phyloP scores from a whole-genome alignment of 2,329 filamentous ascomycete genomes.

The Rasamsonia emersonii region DNA sequence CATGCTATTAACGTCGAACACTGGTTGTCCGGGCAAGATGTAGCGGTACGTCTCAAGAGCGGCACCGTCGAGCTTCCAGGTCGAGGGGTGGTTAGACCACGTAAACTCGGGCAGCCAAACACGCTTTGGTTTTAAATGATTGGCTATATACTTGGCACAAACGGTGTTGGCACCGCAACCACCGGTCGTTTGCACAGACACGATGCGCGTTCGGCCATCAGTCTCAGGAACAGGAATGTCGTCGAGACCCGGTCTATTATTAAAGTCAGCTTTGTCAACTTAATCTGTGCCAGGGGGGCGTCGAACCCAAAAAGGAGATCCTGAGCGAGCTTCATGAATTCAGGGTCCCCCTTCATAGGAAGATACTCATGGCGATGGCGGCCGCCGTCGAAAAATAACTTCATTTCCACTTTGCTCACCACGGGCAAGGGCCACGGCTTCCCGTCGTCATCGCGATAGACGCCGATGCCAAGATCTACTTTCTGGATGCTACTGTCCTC shows the following conservation, averaged over 20 bases:
- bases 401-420: constrained; percentile 20
- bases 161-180: too few species aligned
- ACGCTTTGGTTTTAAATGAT: constrained; percentile 43
- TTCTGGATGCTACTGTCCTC: constrained; percentile 23
- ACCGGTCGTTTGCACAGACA: too few species aligned
- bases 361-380: constrained; percentile 97
- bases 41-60: too few species aligned
- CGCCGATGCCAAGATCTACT: constrained; percentile 32
- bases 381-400: too few species aligned
- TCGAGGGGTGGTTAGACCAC: constrained; percentile 91
- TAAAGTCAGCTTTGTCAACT: background rate
- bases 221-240: background rate
- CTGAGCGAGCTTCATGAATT: constrained; percentile 71
- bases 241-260: background rate
- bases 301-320: constrained; percentile 68
- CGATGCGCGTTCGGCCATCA: too few species aligned
- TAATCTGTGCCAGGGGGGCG: constrained; percentile 16
- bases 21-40: too few species aligned
- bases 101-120: constrained; percentile 85
- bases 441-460: constrained; percentile 32
- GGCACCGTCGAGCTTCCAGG: constrained; percentile 48
- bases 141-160: too few species aligned
- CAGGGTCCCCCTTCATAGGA: constrained; percentile 70
- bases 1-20: constrained; percentile 36
- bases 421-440: constrained; percentile 30